These are phyloP conservation scores for Paramyrothecium roridum DNA, from an alignment of 2,329 filamentous ascomycete genomes.

Conservation along the genomic window DNA sequence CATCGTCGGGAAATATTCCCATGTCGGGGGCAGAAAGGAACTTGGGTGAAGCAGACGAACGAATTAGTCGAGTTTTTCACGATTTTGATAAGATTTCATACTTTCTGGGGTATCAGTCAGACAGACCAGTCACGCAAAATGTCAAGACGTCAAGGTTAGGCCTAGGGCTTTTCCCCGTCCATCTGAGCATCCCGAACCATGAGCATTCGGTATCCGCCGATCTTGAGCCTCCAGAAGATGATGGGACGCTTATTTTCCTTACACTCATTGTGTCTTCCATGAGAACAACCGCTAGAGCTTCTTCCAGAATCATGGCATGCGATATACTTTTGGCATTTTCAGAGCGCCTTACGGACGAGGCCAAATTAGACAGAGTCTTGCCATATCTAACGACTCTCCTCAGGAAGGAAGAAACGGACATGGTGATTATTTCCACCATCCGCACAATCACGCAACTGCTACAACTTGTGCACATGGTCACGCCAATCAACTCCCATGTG, in stretches of 20 bases:
- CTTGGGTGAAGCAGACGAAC: conserved; percentile 83
- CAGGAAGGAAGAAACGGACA: conserved; percentile 70
- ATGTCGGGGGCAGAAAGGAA: conserved; percentile 66
- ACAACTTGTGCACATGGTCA: conserved; percentile 83
- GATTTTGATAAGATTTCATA: conserved; percentile 99
- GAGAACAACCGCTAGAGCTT: conserved; percentile 82
- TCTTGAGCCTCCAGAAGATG: conserved; percentile 65
- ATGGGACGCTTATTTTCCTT: conserved; percentile 89
- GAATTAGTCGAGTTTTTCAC: conserved; percentile 87
- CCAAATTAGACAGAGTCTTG: conserved; percentile 87
- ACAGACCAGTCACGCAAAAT: conserved; percentile 29
- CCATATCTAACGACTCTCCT: conserved; percentile 85
- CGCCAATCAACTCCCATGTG: conserved; percentile 68
- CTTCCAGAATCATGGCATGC: conserved; percentile 84
- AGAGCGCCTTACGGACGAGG: conserved; percentile 88
- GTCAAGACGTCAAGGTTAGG: conserved; percentile 39
- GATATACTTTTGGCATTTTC: conserved; percentile 90
- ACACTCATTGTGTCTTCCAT: conserved; percentile 85
- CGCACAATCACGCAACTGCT: conserved; percentile 86
- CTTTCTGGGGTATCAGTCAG: conserved; percentile 74
- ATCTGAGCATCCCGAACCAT: conserved; percentile 83
- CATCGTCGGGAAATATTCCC: conserved; percentile 72
- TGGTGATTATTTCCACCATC: conserved; percentile 82
- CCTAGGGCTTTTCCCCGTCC: conserved; percentile 70
- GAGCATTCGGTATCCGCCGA: conserved; percentile 64